Conservation (phyloP, 1,284 basidiomycete species). For the Cryptococcus floricola region DNA sequence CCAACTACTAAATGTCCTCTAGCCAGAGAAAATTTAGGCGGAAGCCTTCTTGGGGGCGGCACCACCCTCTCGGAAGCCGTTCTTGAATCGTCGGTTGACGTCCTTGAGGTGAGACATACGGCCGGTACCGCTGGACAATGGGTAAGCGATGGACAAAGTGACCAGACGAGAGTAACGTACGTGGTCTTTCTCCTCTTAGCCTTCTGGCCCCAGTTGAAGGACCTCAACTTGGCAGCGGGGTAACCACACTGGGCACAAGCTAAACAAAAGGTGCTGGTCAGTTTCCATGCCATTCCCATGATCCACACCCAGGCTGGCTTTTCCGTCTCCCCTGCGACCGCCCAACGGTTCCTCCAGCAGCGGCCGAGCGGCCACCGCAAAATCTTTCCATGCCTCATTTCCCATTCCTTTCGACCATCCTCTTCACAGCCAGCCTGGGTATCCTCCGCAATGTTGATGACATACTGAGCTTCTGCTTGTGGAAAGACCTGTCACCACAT, state of each 20-base stretch:
- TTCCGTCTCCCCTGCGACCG: background rate
- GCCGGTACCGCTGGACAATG: slow-evolving; percentile 72
- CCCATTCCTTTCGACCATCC: background rate
- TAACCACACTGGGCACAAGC: slow-evolving; percentile 95
- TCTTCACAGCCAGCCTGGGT: background rate
- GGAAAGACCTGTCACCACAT: slow-evolving; percentile 88
- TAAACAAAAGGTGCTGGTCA: slow-evolving; percentile 35
- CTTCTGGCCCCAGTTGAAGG: slow-evolving; percentile 97
- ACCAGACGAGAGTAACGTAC: slow-evolving; percentile 20
- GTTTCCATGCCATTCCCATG: background rate
- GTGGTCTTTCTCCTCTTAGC: slow-evolving; percentile 98
- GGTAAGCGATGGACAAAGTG: background rate
- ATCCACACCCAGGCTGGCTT: background rate
- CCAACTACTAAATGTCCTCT: background rate
- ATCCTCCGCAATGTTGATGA: slow-evolving; percentile 17
- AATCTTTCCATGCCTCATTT: slow-evolving; percentile 2
- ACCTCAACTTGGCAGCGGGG: slow-evolving; percentile 90
- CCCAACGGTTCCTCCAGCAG: background rate
- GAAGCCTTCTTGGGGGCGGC: slow-evolving; percentile 52
- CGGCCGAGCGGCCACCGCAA: background rate
- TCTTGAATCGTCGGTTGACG: slow-evolving; percentile 93
- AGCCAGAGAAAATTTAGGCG: slow-evolving; percentile 7
- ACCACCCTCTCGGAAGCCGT: slow-evolving; percentile 83
- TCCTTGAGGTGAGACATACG: slow-evolving; percentile 92
- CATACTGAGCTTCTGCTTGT: slow-evolving; percentile 95